Conservation (phyloP, 176 grass and related monocot genomes). For the Bolboschoenus planiculmis region DNA sequence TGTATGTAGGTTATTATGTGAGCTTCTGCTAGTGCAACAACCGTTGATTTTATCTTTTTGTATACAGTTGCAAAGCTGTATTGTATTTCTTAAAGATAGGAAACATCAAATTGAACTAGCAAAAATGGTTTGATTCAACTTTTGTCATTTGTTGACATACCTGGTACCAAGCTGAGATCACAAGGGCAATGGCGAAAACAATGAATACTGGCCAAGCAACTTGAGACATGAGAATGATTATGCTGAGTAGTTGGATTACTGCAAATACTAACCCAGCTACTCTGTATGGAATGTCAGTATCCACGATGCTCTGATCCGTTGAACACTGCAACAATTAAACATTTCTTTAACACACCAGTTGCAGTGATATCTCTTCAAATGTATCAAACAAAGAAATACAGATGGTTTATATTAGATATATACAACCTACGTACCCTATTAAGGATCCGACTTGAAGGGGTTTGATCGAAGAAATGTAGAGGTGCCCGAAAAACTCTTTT, state of each 20-base stretch:
- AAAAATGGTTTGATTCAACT: background rate
- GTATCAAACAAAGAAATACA: background rate
- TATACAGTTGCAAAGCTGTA: background rate
- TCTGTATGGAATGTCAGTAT: conserved; percentile 90
- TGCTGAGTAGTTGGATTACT: conserved; percentile 74
- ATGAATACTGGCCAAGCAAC: conserved; percentile 83
- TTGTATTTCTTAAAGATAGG: background rate
- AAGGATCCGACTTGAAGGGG: conserved; percentile 70
- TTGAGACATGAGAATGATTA: conserved; percentile 82
- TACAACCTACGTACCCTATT: conserved; percentile 48
- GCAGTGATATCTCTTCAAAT: background rate
- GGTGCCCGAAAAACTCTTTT: conserved; percentile 63
- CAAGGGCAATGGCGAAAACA: conserved; percentile 56
- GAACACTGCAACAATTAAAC: conserved; percentile 48
- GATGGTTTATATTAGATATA: background rate
- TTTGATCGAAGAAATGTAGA: conserved; percentile 76
- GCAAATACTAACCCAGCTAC: conserved; percentile 78
- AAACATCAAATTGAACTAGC: background rate
- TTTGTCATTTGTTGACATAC: conserved; percentile 26
- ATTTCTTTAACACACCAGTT: background rate
- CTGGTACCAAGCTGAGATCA: conserved; percentile 79
- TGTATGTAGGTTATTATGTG: background rate
- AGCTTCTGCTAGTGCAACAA: conserved; percentile 17
- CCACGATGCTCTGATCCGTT: conserved; percentile 76
- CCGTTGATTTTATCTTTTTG: background rate